Evolutionary conservation across 2,329 filamentous ascomycete genomes (phyloP).

Genomic region (Pseudocercospora vitis): DNA sequence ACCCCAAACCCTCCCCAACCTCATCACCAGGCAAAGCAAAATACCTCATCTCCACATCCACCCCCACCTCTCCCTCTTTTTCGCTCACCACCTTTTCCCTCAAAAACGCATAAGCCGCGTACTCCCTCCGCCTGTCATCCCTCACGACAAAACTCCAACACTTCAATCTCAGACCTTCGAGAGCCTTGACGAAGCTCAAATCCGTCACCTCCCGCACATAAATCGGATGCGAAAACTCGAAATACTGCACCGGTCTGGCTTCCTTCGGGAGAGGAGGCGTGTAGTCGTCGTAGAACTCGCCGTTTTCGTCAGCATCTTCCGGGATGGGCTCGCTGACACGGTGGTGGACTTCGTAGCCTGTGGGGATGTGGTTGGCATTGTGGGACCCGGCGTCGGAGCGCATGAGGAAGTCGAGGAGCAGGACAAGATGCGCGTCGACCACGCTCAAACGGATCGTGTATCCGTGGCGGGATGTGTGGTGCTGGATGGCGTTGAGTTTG

Average conservation of each 20-base stretch:
- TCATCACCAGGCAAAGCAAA: not conserved
- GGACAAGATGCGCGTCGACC: not conserved
- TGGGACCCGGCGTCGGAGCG: not conserved
- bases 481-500: not conserved
- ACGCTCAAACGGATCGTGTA: not conserved
- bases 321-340: not conserved
- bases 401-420: constrained; percentile 3
- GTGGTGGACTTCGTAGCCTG: not conserved
- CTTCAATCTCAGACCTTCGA: constrained; percentile 1
- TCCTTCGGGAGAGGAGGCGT: not conserved
- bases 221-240: not conserved
- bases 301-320: not conserved
- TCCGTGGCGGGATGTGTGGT: not conserved
- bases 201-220: not conserved
- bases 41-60: constrained; percentile 3
- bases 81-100: not conserved
- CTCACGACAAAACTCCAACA: constrained; percentile 1
- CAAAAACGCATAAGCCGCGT: not conserved
- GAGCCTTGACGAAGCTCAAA: not conserved
- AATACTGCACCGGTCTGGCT: not conserved
- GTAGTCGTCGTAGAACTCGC: not conserved
- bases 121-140: not conserved
- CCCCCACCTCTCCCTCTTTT: not conserved
- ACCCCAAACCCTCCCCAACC: not conserved
- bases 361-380: not conserved